These are phyloP conservation scores for Mycosarcoma maydis DNA, from an alignment of 1,284 basidiomycete species.

Conservation along the genomic window DNA sequence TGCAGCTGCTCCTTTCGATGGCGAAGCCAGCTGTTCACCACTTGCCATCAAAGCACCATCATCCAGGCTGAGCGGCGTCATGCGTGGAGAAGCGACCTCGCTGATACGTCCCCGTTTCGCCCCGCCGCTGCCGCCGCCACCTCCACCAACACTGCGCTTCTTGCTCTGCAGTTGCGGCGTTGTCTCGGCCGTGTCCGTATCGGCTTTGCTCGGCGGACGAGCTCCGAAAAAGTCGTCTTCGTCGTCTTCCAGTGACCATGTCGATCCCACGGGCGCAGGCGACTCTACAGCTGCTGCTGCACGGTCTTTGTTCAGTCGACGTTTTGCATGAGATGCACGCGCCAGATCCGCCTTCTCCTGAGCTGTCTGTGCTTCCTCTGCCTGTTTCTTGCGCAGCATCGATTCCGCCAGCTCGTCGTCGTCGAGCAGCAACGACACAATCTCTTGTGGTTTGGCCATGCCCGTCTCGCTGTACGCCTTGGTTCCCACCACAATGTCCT, in stretches of 20 bases:
- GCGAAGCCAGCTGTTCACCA: constrained; percentile 11
- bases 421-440: constrained; percentile 92
- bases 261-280: constrained; percentile 23
- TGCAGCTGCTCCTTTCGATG: constrained; percentile 9
- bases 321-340: constrained; percentile 61
- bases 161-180: constrained; percentile 42
- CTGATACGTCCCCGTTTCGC: constrained; percentile 27
- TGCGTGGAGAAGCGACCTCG: constrained; percentile 34
- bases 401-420: constrained; percentile 76
- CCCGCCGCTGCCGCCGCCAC: neutral
- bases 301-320: constrained; percentile 53
- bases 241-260: constrained; percentile 64
- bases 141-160: constrained; percentile 13
- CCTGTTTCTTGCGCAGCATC: constrained; percentile 66
- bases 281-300: constrained; percentile 40
- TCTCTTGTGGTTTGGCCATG: constrained; percentile 93
- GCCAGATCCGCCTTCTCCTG: constrained; percentile 64
- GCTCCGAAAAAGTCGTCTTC: constrained; percentile 66
- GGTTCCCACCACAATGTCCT: constrained; percentile 98
- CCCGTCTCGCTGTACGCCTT: constrained; percentile 74
- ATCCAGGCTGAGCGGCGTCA: constrained; percentile 39
- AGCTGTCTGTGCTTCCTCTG: constrained; percentile 62
- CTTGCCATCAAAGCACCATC: constrained; percentile 20
- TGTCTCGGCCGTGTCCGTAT: constrained; percentile 48
- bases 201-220: constrained; percentile 41